phyloP scores from a whole-genome alignment of 495 filamentous ascomycete genomes.

The Tuber melanosporum region DNA sequence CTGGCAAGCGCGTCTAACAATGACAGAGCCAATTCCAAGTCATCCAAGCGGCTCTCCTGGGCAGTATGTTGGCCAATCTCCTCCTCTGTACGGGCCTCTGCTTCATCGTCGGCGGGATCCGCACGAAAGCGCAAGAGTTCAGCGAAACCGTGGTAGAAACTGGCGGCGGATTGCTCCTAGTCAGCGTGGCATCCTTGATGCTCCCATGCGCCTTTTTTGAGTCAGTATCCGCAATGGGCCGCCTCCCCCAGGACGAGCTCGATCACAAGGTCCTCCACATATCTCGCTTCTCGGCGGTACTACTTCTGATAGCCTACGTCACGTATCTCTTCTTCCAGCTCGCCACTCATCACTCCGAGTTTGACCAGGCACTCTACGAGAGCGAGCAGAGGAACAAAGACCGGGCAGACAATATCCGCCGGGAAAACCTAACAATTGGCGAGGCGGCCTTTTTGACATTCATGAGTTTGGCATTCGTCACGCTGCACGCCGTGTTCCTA shows the following conservation, averaged over 20 bases:
- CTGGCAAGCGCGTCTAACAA: not conserved
- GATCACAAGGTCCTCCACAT: constrained; percentile 54
- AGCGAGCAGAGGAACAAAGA: constrained; percentile 70
- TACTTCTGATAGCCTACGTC: constrained; percentile 71
- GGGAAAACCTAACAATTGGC: constrained; percentile 68
- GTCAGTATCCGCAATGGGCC: constrained; percentile 49
- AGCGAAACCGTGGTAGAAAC: constrained; percentile 73
- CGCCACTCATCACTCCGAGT: constrained; percentile 74
- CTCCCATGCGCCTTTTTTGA: constrained; percentile 73
- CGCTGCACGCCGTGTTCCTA: constrained; percentile 72
- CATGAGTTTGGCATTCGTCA: constrained; percentile 65
- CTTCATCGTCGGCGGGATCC: constrained; percentile 70
- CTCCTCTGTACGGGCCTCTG: constrained; percentile 67
- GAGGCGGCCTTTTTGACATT: constrained; percentile 65
- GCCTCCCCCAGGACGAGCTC: constrained; percentile 45
- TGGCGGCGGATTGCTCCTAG: constrained; percentile 61
- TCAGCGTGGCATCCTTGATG: constrained; percentile 65
- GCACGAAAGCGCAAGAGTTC: constrained; percentile 60
- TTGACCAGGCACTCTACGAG: constrained; percentile 56
- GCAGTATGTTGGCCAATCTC: constrained; percentile 73
- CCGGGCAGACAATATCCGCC: constrained; percentile 55
- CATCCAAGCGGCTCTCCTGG: constrained; percentile 76
- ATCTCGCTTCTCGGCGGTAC: constrained; percentile 66
- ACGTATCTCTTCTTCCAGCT: constrained; percentile 69
- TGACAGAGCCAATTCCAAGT: constrained; percentile 45